These are phyloP conservation scores for Aplosporella prunicola DNA, from an alignment of 2,329 filamentous ascomycete genomes.

Conservation along the genomic window DNA sequence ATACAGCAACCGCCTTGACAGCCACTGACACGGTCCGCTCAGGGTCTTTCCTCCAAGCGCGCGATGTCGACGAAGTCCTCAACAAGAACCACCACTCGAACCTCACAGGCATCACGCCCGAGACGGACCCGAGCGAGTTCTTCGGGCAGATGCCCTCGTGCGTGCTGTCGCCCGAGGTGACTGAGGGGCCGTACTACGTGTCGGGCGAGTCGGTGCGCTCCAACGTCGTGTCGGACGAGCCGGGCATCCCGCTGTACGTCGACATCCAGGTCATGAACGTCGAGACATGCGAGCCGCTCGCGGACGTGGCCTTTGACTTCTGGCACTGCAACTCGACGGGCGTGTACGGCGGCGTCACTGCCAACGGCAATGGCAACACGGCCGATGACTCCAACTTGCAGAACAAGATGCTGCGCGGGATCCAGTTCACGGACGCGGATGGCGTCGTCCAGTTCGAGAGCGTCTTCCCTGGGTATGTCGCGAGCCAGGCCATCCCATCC, in stretches of 20 bases:
- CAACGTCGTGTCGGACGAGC: constrained; percentile 39
- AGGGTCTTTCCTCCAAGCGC: constrained; percentile 4
- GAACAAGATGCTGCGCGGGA: constrained; percentile 37
- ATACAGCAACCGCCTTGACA: not conserved
- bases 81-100: constrained; percentile 22
- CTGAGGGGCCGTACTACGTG: constrained; percentile 33
- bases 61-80: constrained; percentile 5
- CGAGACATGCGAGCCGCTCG: constrained; percentile 43
- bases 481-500: too few species aligned
- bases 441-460: constrained; percentile 43
- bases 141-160: constrained; percentile 25
- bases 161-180: constrained; percentile 22
- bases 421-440: constrained; percentile 38
- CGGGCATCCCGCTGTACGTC: constrained; percentile 27
- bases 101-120: constrained; percentile 22
- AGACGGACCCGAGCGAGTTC: constrained; percentile 15
- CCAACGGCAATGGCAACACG: constrained; percentile 34
- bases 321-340: constrained; percentile 34
- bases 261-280: constrained; percentile 48
- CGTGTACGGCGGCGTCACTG: constrained; percentile 36
- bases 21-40: not conserved
- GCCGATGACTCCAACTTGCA: constrained; percentile 24
- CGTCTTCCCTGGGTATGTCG: constrained; percentile 34
- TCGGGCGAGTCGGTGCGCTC: constrained; percentile 42
- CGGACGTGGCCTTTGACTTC: constrained; percentile 42